phyloP scores from a whole-genome alignment of 2,329 filamentous ascomycete genomes.

The Lasiodiplodia sp. region DNA sequence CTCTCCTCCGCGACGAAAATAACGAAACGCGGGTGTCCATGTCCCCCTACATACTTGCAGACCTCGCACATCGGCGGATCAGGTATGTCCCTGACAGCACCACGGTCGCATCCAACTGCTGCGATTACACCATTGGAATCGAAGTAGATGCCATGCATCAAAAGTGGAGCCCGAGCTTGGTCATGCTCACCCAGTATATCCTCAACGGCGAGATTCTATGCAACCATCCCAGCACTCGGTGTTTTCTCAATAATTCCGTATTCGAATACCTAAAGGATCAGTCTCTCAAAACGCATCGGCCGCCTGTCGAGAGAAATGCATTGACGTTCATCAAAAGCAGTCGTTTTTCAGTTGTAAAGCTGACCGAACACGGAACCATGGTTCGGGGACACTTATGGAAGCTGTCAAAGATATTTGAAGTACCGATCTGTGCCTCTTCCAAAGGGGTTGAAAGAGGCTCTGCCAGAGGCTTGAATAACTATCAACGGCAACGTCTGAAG shows the following conservation, averaged over 20 bases:
- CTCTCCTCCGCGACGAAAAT: not conserved
- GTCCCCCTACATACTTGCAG: not conserved
- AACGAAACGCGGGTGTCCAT: not conserved
- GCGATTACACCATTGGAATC: not conserved
- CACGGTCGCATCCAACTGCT: not conserved
- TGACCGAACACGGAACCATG: not conserved
- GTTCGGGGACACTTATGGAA: not conserved
- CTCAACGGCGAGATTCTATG: not conserved
- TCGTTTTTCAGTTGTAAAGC: not conserved
- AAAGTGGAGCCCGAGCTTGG: not conserved
- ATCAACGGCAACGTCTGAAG: not conserved
- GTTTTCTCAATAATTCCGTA: not conserved
- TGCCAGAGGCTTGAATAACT: not conserved
- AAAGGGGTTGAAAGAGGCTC: not conserved
- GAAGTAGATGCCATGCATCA: not conserved
- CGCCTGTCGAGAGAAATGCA: not conserved
- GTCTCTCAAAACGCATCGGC: not conserved
- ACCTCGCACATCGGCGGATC: not conserved
- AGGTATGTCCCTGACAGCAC: not conserved
- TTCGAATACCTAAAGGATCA: not conserved
- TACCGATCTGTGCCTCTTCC: not conserved
- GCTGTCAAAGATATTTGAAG: not conserved
- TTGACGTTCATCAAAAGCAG: not conserved
- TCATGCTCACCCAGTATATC: not conserved
- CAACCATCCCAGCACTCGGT: not conserved